Evolutionary conservation across 805 yeast genomes (phyloP), one percentile per base, ranked within the genome.

Genomic region (Spencermartinsiella europaea): DNA sequence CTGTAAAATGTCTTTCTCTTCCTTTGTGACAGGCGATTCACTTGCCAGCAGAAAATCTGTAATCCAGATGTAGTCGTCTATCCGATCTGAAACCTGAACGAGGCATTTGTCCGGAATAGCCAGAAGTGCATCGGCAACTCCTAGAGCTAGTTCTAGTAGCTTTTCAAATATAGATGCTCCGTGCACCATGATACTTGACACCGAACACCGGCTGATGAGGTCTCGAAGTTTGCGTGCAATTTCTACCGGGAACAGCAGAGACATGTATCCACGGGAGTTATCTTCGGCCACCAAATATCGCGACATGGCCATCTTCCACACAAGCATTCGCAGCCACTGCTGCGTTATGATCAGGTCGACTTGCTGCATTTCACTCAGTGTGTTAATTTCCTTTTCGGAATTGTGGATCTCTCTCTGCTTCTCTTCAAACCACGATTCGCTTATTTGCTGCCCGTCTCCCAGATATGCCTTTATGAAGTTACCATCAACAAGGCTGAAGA

Each of bases 281-380:
- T 27, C 40, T 17, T 39, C 20, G 25, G 40, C 25, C n/a, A 49
- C 27, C 21, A 42, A 25, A 22, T 43, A 47, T 15, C 46, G 44
- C 4, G 48, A 39, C 50, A 46, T 42, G 33, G 50, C 44, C 48
- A 49, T 47, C 35, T 49, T 44, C 53, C 53, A 49, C n/a, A 49
- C 45, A 21, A 49, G 38, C 45, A 49, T 44, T 22, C 43, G 42
- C 21, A 49, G 45, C 53, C 53, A 49, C 34, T 47, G 50, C 44
- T 49, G 53, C 5, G 48, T 49, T 14, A 49, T 42, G 7, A 47
- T 44, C 21, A 43, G 43, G 20, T 49, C 53, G 3, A 42, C 53
- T 34, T 44, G 45, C 42, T 47, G 50, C 48, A 47, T 46, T 19
- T 46, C 50, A 3, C 48, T 16, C 15, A 49, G 44, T 10, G 21